Base-by-base conservation (phyloP, 768 basidiomycete genomes). In the Boletus rubropictus region DNA sequence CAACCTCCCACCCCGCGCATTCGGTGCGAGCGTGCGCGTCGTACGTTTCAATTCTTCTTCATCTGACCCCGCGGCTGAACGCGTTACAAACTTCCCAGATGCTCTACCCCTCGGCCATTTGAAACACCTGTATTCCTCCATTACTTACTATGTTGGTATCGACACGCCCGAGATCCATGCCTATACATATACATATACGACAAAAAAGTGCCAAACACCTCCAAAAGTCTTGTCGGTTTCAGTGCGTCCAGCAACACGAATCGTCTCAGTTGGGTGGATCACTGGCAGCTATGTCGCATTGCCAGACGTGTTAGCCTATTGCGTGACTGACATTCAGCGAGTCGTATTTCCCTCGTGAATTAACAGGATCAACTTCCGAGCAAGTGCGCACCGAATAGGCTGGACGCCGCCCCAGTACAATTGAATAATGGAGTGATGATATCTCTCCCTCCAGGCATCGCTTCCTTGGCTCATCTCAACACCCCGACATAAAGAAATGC, bases 1-100 rank as follows among this genome's bases (percentile, higher is more conserved):
- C 62, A 98, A 98, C 80, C 84, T 98, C 57, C 94, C 95, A 57
- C 90, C 95, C 53, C 86, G 86, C 60, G 81, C 87, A 51, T 96
- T 98, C 69, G 95, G 94, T 72, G 93, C 92, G 47, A 79, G 80
- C 62, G 86, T 92, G 67, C 86, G 92, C 68, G 77, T 95, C 69
- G 91, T 95, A 72, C 56, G 88, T 49, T 17, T 24, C 42, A 20
- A 57, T 20, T 14, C 8, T 3, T 15, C 17, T 42, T 25, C 24
- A 5, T 7, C 24, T 37, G 33, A 21, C 22, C 15, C 7, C 5
- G 15, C 4, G 5, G 31, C 18, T 35, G 29, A 57, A 24, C 7
- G 2, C 14, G 15, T 11, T 3, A 15, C 7, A 4, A 39, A 9
- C 7, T 2, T 1, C 14, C 6, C 25, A 91, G 89, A 94, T 94